Percentiles rank a stretch among this genome's conserved stretches.
Conservation (phyloP, 192 early-diverging fungal genomes). For the Chytriomyces sp. region DNA sequence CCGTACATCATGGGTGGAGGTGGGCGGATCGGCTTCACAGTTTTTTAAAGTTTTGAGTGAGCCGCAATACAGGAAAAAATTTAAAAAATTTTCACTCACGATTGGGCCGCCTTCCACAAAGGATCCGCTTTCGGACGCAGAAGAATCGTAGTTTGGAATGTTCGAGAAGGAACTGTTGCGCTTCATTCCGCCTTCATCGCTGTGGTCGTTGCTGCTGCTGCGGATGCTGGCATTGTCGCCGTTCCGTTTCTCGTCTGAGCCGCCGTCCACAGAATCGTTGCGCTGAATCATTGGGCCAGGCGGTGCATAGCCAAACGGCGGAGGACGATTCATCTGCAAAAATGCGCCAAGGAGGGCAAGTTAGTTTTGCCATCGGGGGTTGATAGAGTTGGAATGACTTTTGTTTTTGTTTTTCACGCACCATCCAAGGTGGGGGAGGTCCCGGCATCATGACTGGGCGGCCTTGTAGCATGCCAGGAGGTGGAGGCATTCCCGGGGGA, state of each 20-base stretch:
- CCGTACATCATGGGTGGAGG: slow-evolving; percentile 18
- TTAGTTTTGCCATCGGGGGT: not conserved
- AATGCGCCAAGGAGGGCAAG: not conserved
- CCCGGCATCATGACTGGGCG: slow-evolving; percentile 25
- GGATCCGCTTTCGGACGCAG: not conserved
- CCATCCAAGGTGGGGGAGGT: slow-evolving; percentile 35
- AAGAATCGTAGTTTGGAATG: not conserved
- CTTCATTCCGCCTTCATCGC: not conserved
- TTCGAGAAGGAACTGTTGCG: not conserved
- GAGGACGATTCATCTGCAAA: not conserved
- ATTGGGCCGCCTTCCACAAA: slow-evolving; percentile 16
- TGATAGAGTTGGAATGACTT: not conserved
- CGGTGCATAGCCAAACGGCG: not conserved
- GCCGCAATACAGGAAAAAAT: not conserved
- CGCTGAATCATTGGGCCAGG: not conserved
- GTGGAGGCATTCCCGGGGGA: slow-evolving; percentile 25
- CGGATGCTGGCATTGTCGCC: not conserved
- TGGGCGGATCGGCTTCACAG: slow-evolving; percentile 3
- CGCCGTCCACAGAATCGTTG: not conserved
- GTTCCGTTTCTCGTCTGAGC: not conserved
- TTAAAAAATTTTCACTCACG: not conserved
- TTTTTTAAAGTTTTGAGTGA: not conserved
- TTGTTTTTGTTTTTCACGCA: not conserved
- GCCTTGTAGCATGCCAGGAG: not conserved
- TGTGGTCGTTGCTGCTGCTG: not conserved